A percentile compares a stretch with the other conserved stretches of the same genome.
phyloP scores from a whole-genome alignment of 768 basidiomycete genomes.

The Mycena sanguinolenta region DNA sequence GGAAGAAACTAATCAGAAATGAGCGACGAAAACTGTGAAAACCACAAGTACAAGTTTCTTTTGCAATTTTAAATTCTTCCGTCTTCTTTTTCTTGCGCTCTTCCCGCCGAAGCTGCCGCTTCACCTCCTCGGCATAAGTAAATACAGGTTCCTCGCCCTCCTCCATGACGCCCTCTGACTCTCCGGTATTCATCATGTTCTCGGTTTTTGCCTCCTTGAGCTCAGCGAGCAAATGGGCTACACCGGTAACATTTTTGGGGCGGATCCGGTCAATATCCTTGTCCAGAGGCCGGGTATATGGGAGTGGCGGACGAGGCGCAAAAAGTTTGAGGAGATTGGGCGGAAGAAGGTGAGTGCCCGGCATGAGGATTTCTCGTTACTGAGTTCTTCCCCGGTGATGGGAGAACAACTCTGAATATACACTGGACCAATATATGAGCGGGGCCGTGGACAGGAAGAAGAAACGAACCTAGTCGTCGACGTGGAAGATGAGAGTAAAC shows the following conservation, averaged over 20 bases:
- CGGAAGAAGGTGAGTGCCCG: conserved; percentile 90
- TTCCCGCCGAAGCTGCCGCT: conserved; percentile 82
- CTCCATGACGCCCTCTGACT: conserved; percentile 75
- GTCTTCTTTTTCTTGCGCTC: conserved; percentile 82
- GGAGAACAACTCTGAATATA: no score
- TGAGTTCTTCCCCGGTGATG: no score
- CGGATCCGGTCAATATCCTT: conserved; percentile 83
- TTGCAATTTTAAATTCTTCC: conserved; percentile 83
- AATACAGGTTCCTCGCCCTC: conserved; percentile 87
- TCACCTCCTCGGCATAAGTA: conserved; percentile 87
- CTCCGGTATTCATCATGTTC: conserved; percentile 69
- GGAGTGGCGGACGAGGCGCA: conserved; percentile 91
- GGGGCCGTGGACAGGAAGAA: no score
- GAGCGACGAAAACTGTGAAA: conserved; percentile 34
- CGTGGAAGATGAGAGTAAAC: background rate
- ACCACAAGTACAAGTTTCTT: conserved; percentile 80
- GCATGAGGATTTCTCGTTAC: conserved; percentile 49
- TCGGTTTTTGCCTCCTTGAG: conserved; percentile 86
- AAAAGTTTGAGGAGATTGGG: conserved; percentile 98
- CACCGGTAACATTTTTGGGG: conserved; percentile 78
- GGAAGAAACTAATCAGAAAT: conserved; percentile 30
- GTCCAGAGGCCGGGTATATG: conserved; percentile 88
- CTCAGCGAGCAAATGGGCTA: conserved; percentile 78
- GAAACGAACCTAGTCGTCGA: background rate
- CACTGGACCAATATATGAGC: no score